Conservation (phyloP, 257 asterid genomes). For the Salvia rosmarinus region DNA sequence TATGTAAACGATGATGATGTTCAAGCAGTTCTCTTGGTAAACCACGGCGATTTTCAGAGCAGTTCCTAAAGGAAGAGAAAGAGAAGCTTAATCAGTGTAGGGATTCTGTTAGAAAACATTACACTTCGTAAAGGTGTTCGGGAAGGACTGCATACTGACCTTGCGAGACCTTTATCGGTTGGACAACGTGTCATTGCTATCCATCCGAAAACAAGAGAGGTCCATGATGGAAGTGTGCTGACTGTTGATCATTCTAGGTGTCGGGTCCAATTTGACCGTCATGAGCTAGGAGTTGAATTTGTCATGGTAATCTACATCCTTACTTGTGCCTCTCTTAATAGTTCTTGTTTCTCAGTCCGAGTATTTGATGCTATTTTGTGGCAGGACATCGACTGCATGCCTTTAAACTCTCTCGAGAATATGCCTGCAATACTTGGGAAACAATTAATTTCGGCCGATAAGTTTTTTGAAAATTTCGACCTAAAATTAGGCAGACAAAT, state of each 20-base stretch:
- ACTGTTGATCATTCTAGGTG: constrained; percentile 89
- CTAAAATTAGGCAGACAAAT: constrained; percentile 49
- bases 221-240: constrained; percentile 87
- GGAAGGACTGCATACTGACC: constrained; percentile 91
- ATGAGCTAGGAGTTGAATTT: constrained; percentile 91
- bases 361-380: constrained; percentile 34
- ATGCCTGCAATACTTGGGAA: constrained; percentile 67
- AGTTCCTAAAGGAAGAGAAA: constrained; percentile 91
- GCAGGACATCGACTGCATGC: constrained; percentile 98
- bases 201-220: constrained; percentile 94
- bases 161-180: constrained; percentile 89
- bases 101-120: constrained; percentile 84
- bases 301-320: constrained; percentile 66
- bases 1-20: constrained; percentile 17
- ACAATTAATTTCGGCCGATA: constrained; percentile 50
- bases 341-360: constrained; percentile 6
- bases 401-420: constrained; percentile 73
- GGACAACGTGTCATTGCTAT: constrained; percentile 95
- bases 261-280: constrained; percentile 86
- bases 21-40: constrained; percentile 88
- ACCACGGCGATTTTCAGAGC: constrained; percentile 93
- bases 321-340: constrained; percentile 18
- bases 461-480: constrained; percentile 55
- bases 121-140: constrained; percentile 76
- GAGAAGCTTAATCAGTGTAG: constrained; percentile 86